A percentile compares a stretch with the other conserved stretches of the same genome.
phyloP scores from a whole-genome alignment of 1,139 yeast species.

The Candida neerlandica region DNA sequence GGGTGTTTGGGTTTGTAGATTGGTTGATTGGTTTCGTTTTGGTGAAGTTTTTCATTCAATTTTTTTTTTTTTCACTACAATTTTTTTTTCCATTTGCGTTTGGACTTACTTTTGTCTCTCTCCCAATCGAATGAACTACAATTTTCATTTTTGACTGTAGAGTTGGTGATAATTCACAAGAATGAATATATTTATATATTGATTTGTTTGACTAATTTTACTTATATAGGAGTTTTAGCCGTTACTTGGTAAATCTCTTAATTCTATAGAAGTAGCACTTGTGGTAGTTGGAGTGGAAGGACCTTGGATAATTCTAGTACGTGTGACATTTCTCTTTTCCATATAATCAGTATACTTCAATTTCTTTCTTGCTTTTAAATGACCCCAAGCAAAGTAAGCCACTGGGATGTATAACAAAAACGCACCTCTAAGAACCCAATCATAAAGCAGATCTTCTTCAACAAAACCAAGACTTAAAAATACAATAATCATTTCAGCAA shows the following conservation, averaged over 20 bases:
- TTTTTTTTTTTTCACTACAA: conserved; percentile 5
- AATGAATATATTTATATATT: not conserved
- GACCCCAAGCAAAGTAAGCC: conserved; percentile 39
- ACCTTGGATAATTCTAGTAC: not conserved
- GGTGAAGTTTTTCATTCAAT: conserved; percentile 6
- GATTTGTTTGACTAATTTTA: not conserved
- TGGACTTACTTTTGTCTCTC: not conserved
- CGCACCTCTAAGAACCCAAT: conserved; percentile 26
- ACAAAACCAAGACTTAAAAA: conserved; percentile 53
- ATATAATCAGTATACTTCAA: conserved; percentile 27
- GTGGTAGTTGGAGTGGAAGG: conserved; percentile 1
- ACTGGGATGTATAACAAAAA: conserved; percentile 40
- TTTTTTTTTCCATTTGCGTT: too few relatives aligned
- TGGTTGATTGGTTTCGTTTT: not conserved
- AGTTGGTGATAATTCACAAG: not conserved
- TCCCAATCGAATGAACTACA: not conserved
- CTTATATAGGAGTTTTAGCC: not conserved
- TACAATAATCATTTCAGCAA: conserved; percentile 55
- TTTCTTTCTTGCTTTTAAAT: conserved; percentile 27
- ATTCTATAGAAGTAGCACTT: not conserved
- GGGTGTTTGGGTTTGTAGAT: not conserved
- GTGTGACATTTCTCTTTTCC: conserved; percentile 21
- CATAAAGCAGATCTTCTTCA: conserved; percentile 34
- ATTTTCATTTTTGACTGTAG: too few relatives aligned
- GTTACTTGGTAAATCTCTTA: not conserved